A percentile compares a stretch with the other conserved stretches of the same genome.
These are phyloP conservation scores for Exophiala sp. DNA, from an alignment of 2,329 filamentous ascomycete species.

Conservation along the genomic window DNA sequence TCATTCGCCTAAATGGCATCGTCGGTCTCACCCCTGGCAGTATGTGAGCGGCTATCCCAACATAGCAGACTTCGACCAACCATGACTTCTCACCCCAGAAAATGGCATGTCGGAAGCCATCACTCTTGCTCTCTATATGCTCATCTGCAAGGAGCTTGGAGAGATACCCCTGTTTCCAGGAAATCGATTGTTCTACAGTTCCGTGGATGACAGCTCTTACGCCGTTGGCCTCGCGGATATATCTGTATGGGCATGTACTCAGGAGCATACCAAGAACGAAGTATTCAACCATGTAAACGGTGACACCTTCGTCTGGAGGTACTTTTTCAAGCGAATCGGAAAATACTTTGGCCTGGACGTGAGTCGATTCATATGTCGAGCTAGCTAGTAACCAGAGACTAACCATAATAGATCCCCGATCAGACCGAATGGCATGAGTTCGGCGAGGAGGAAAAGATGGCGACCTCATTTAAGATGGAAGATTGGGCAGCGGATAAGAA, in stretches of 20 bases:
- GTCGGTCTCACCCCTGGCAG: too few relatives aligned
- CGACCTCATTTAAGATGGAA: too few relatives aligned
- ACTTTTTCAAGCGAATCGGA: conserved; percentile 1
- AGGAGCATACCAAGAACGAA: conserved; percentile 8
- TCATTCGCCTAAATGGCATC: conserved; percentile 33
- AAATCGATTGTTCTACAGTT: conserved; percentile 4
- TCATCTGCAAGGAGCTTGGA: conserved; percentile 1
- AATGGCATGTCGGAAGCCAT: conserved; percentile 33
- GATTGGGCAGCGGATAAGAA: conserved; percentile 22
- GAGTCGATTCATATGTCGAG: too few relatives aligned
- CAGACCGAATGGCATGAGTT: too few relatives aligned
- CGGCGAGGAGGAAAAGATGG: too few relatives aligned
- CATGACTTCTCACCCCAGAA: too few relatives aligned
- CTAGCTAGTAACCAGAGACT: too few relatives aligned
- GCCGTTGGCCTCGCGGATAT: conserved; percentile 3
- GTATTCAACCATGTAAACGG: conserved; percentile 19
- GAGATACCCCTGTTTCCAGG: neutral
- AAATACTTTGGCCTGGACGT: conserved; percentile 4
- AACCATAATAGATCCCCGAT: too few relatives aligned
- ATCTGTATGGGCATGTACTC: conserved; percentile 2
- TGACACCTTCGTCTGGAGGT: conserved; percentile 6
- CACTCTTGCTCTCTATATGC: conserved; percentile 27
- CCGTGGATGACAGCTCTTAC: conserved; percentile 4
- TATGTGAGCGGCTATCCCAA: too few relatives aligned
- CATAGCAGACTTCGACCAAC: too few relatives aligned